Percentiles rank a stretch among this genome's conserved stretches.
phyloP scores from a whole-genome alignment of 2,329 filamentous ascomycete species.

The Fusarium nodosum region DNA sequence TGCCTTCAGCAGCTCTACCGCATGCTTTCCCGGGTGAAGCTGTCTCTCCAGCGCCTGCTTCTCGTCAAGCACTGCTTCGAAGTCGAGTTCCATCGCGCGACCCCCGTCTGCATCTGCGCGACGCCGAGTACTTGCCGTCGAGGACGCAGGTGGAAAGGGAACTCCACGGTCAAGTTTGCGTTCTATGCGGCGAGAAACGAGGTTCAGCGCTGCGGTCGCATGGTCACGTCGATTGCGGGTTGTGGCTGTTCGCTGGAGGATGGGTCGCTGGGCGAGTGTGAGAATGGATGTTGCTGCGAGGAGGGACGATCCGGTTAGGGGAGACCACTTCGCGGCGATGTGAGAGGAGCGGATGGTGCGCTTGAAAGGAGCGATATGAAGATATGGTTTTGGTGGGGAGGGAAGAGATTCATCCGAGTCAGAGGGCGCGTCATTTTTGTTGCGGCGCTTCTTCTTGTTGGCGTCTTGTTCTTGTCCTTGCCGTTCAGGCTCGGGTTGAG shows the following conservation, averaged over 20 bases:
- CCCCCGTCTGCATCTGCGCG: slow-evolving; percentile 55
- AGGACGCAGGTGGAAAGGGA: slow-evolving; percentile 73
- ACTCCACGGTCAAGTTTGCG: slow-evolving; percentile 71
- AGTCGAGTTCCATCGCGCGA: slow-evolving; percentile 72
- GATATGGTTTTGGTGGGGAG: slow-evolving; percentile 58
- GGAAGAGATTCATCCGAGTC: slow-evolving; percentile 40
- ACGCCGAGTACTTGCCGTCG: slow-evolving; percentile 39
- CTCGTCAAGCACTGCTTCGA: slow-evolving; percentile 74
- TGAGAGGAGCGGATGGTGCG: slow-evolving; percentile 70
- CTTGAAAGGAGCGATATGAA: slow-evolving; percentile 65
- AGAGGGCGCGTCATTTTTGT: slow-evolving; percentile 37
- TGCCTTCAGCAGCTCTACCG: slow-evolving; percentile 69
- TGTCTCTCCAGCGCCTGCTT: slow-evolving; percentile 68
- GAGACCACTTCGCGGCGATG: slow-evolving; percentile 77
- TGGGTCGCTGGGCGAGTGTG: slow-evolving; percentile 70
- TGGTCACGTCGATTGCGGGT: slow-evolving; percentile 64
- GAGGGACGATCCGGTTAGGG: slow-evolving; percentile 68
- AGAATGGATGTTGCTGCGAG: slow-evolving; percentile 69
- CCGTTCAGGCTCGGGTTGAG: background rate
- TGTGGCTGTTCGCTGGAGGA: slow-evolving; percentile 68
- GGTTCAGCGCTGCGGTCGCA: slow-evolving; percentile 68
- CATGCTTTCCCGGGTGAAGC: slow-evolving; percentile 73
- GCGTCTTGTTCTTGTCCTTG: slow-evolving; percentile 9
- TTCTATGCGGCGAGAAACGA: slow-evolving; percentile 67
- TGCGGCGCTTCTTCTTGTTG: slow-evolving; percentile 36